Evolutionary conservation across 306 rosid genomes (phyloP), one percentile per base, ranked within the genome.

Genomic region (Prunus mongolica): DNA sequence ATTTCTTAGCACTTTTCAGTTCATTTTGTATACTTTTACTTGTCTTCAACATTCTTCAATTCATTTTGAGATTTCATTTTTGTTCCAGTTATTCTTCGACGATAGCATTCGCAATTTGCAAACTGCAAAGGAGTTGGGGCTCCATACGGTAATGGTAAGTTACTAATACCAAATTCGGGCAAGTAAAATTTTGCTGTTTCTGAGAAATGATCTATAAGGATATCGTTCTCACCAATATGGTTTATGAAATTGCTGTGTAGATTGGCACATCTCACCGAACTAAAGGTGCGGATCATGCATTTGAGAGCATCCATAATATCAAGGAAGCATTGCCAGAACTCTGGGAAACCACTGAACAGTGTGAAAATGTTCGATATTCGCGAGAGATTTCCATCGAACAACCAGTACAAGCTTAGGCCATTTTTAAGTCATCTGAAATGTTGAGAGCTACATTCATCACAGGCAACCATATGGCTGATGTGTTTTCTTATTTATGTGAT

Each of bases 271-370:
- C 95, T 0, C 81, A 79, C 62, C 84, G 91, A 45, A 58, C 50
- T 6, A 50, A 54, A 2, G 93, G 88, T 14, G 85, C 83, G 72
- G 98, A 89, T 87, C 78, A 87, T 83, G 98, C 95, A 30, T 81
- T 92, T 12, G 97, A 90, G 89, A 90, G 96, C 87, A 94, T 94
- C 69, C 98, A 94, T 83, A 94, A 91, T 56, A 85, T 91, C 20
- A 85, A 55, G 79, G 98, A 91, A 70, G 98, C 97, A 67, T 74
- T 92, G 81, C 97, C 98, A 8, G 96, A 94, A 80, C 91, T 94
- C 44, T 91, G 97, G 97, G 91, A 86, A 74, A 79, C 62, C 24
- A 76, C 81, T 16, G 91, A 73, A 71, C 83, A 84, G 80, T 71
- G 82, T 22, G 86, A 85, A 24, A 74, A 56, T 56, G 74, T 84